Conservation (phyloP, 768 basidiomycete species). For the Amanita molliuscula region DNA sequence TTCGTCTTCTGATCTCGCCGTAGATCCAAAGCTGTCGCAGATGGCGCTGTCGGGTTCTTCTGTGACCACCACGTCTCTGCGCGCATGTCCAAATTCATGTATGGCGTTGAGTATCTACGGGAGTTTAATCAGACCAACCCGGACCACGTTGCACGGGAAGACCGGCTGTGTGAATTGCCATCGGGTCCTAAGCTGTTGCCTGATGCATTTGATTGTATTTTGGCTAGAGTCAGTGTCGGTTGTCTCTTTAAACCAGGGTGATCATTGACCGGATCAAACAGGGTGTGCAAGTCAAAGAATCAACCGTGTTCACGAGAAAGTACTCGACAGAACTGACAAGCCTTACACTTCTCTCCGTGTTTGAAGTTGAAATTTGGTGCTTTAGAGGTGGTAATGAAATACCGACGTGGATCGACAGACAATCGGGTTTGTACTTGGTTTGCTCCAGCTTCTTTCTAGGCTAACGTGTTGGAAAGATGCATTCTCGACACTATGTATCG, state of each 20-base stretch:
- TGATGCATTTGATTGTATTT: constrained; percentile 76
- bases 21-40: constrained; percentile 79
- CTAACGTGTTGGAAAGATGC: constrained; percentile 29
- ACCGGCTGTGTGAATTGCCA: constrained; percentile 63
- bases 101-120: constrained; percentile 71
- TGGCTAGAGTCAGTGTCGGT: constrained; percentile 43
- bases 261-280: constrained; percentile 14
- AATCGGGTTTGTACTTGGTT: constrained; percentile 30
- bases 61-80: constrained; percentile 80
- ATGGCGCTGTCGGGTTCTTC: constrained; percentile 78
- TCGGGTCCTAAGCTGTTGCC: constrained; percentile 71
- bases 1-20: neutral
- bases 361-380: constrained; percentile 82
- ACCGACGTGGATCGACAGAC: constrained; percentile 66
- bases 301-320: constrained; percentile 71
- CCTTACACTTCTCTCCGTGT: constrained; percentile 63
- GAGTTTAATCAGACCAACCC: constrained; percentile 54
- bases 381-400: constrained; percentile 63
- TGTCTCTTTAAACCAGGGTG: neutral
- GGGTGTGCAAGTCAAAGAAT: constrained; percentile 72
- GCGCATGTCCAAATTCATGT: constrained; percentile 72
- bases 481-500: constrained; percentile 70
- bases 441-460: neutral
- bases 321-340: constrained; percentile 78
- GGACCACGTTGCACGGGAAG: constrained; percentile 55